Evolutionary conservation across 2,329 filamentous ascomycete genomes (phyloP).

Genomic region (Chrysosphaeria jannelii): DNA sequence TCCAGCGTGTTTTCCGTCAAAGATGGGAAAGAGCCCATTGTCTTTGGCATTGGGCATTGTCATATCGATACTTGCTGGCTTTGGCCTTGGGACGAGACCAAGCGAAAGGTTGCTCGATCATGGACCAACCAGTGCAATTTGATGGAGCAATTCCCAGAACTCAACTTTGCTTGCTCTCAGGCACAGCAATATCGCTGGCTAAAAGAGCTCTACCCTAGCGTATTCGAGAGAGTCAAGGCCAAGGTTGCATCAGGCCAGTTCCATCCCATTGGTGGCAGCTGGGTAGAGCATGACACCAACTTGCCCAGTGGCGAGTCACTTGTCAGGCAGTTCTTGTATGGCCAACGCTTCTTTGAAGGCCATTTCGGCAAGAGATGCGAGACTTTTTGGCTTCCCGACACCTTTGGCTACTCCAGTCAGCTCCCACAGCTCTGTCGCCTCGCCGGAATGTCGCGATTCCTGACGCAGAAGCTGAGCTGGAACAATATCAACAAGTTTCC

Average conservation of each 20-base stretch:
- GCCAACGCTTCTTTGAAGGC: constrained; percentile 81
- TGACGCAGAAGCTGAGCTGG: constrained; percentile 97
- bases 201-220: constrained; percentile 60
- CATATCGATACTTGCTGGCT: constrained; percentile 98
- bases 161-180: constrained; percentile 74
- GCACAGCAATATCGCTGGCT: constrained; percentile 98
- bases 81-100: constrained; percentile 95
- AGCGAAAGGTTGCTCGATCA: constrained; percentile 78
- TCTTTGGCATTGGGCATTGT: constrained; percentile 80
- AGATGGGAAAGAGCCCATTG: constrained; percentile 39
- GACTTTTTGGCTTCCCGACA: constrained; percentile 96
- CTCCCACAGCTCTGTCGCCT: constrained; percentile 78
- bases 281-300: constrained; percentile 98
- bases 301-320: constrained; percentile 87
- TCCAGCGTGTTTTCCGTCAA: constrained; percentile 54
- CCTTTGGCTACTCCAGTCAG: constrained; percentile 89
- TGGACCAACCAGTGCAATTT: constrained; percentile 94
- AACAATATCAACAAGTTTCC: constrained; percentile 99
- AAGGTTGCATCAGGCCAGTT: constrained; percentile 81
- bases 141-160: constrained; percentile 82
- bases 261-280: constrained; percentile 85
- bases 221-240: constrained; percentile 67
- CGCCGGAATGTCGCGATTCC: constrained; percentile 87
- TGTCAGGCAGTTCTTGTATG: constrained; percentile 80
- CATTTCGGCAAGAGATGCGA: constrained; percentile 66